These are phyloP conservation scores for Fusarium guadeloupense DNA, from an alignment of 2,329 filamentous ascomycete species.

Conservation along the genomic window DNA sequence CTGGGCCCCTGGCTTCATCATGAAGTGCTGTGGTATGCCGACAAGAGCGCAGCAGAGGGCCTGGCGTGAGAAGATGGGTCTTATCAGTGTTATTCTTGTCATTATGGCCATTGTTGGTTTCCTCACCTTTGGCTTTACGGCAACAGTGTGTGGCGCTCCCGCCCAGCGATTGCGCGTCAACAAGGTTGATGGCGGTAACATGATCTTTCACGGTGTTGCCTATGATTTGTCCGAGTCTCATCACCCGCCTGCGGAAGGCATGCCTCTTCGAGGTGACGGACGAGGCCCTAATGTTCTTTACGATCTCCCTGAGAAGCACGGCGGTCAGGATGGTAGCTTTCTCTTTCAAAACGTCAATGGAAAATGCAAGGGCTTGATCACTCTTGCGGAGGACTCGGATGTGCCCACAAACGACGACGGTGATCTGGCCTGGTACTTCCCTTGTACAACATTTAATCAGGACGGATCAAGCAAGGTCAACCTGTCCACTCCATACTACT, in stretches of 20 bases:
- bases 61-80: constrained; percentile 97
- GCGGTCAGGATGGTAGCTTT: constrained; percentile 94
- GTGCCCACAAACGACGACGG: constrained; percentile 79
- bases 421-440: constrained; percentile 95
- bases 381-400: constrained; percentile 72
- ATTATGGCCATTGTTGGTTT: constrained; percentile 93
- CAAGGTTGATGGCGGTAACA: constrained; percentile 80
- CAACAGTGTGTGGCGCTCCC: constrained; percentile 81
- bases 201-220: constrained; percentile 95
- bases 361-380: constrained; percentile 92
- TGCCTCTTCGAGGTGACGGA: constrained; percentile 64
- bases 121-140: constrained; percentile 95
- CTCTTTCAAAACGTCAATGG: constrained; percentile 99
- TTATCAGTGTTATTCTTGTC: constrained; percentile 90
- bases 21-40: constrained; percentile 86
- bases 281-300: constrained; percentile 81
- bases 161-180: constrained; percentile 81
- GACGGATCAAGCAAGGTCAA: constrained; percentile 87
- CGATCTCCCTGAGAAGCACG: constrained; percentile 82
- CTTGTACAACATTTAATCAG: constrained; percentile 90
- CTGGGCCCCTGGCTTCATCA: constrained; percentile 87
- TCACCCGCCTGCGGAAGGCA: constrained; percentile 83
- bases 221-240: constrained; percentile 82
- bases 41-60: constrained; percentile 88
- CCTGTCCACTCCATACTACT: constrained; percentile 75